A percentile compares a stretch with the other conserved stretches of the same genome.
Evolutionary conservation across 2,329 filamentous ascomycete species (phyloP).

Genomic region (Neurospora crassa): DNA sequence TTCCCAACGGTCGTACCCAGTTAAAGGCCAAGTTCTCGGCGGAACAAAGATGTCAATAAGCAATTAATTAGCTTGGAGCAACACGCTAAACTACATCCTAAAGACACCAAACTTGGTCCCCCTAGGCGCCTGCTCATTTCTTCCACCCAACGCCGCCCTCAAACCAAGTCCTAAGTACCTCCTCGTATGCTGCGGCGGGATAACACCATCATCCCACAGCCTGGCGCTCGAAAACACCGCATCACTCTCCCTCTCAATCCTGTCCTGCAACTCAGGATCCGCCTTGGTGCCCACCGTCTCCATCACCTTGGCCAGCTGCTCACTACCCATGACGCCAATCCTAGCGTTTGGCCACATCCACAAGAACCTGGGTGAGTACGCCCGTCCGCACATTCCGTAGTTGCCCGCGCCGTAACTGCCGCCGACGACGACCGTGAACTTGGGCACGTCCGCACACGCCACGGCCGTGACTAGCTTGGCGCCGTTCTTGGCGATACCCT

Average conservation of each 20-base stretch:
- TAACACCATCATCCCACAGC: constrained; percentile 81
- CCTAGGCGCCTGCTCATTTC: constrained; percentile 48
- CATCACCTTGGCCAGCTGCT: constrained; percentile 90
- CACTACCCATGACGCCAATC: constrained; percentile 90
- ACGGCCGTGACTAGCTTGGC: constrained; percentile 95
- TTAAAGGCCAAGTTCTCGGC: no score
- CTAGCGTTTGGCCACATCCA: constrained; percentile 99
- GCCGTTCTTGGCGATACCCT: constrained; percentile 95
- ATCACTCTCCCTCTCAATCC: constrained; percentile 86
- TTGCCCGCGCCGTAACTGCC: constrained; percentile 90
- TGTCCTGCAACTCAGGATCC: constrained; percentile 68
- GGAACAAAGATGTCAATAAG: background rate
- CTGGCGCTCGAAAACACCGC: constrained; percentile 80
- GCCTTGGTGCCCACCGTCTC: constrained; percentile 78
- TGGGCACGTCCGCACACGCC: constrained; percentile 86
- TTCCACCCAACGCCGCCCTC: constrained; percentile 60
- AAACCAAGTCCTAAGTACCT: constrained; percentile 64
- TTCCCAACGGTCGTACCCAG: background rate
- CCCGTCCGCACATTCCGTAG: constrained; percentile 96
- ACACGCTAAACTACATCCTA: constrained; percentile 51
- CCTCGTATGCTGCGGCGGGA: constrained; percentile 67
- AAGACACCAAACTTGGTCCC: constrained; percentile 72
- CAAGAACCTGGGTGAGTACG: constrained; percentile 82
- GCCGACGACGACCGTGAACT: constrained; percentile 95
- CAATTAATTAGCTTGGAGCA: background rate